Base-by-base conservation (phyloP, 176 grass and related monocot genomes). In the Cenchrus fungigraminus region DNA sequence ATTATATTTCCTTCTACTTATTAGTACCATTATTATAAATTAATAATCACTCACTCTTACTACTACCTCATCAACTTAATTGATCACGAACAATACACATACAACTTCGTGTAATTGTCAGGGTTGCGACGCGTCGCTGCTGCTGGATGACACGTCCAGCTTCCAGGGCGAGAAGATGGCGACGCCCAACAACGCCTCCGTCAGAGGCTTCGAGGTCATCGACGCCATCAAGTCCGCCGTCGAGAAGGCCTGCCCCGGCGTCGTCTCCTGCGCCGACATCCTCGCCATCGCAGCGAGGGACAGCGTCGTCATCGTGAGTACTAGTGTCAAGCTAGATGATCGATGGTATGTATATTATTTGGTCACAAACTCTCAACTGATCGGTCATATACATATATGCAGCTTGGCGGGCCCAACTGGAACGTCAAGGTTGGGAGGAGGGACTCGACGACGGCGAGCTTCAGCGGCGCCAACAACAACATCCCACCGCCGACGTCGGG, bases 241-340 rank as follows among this genome's bases (percentile, higher is more conserved):
- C 8, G 95, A 97, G 42, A 69, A 28, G 29, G 73, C 46, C 0
- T 97, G 95, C 59, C 95, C 95, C 3, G 84, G 84, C 66, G 88
- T 97, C 52, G 95, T 98, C 20, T 98, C 95, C 13, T 98, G 95
- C 86, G 90, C 95, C 67, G 95, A 98, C 87, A 91, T 98, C 59
- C 82, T 98, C 31, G 93, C 93, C n/a, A 73, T 95, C 70, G 89
- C 91, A 0, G 87, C 89, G 0, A 86, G 90, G 25, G 95, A 97
- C 61, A 80, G 89, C 71, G 88, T 94, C 0, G 83, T 91, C 51
- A 72, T 42, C 12, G 53, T 56, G 6, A 54, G 52, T 52, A 52
- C 11, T 52, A 25, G 25, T 25, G 25, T 25, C 25, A 25, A 25
- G 25, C 25, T 25, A 25, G 25, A 25, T 25, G 25, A 25, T 25